Base-by-base conservation (phyloP, 208 protist species). In the Leishmania gerbilli region DNA sequence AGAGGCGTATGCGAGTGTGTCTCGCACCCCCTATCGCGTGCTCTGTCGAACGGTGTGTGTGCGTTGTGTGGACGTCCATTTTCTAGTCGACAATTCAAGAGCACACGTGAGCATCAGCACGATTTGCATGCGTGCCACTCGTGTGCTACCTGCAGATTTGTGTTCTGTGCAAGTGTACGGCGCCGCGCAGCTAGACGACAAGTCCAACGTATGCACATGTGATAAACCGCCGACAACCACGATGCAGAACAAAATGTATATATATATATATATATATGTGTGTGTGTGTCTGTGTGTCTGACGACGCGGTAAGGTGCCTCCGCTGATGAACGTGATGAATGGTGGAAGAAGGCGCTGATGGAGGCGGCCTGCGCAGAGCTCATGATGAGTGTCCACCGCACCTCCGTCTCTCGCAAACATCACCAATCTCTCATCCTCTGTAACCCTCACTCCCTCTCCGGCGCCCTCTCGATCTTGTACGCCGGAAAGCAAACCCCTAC, bases 401-500 rank as follows among this genome's bases (percentile, higher is more conserved):
- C 27, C 68, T 17, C 45, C 40, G 45, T 74, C 45, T 74, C 45
- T 74, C 27, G 27, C 7, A 72, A 19, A 19, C 71, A 58, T 60
- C 34, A 9, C n/a, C 68, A 75, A 24, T 84, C 56, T 37, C n/a
- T 53, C 71, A 24, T 72, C 76, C 51, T 53, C 60, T 49, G 24
- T 65, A 49, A 31, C 5, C 27, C 19, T 62, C 27, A 55, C 56
- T 47, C 42, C 60, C 42, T 56, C 42, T 72, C 37, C 19, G 6
- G 19, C 27, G 0, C 37, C 56, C 75, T 71, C 80, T 78, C 17
- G 42, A 31, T 68, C 62, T 68, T 34, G 27, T 5, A 40, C 31
- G n/a, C 31, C 62, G 15, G 27, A 40, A 68, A 68, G 62, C 8
- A 53, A 69, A 60, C 71, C 79, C 77, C 74, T 79, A 60, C 37